phyloP scores from a whole-genome alignment of 805 yeast species.

The Zygosaccharomyces rouxii region DNA sequence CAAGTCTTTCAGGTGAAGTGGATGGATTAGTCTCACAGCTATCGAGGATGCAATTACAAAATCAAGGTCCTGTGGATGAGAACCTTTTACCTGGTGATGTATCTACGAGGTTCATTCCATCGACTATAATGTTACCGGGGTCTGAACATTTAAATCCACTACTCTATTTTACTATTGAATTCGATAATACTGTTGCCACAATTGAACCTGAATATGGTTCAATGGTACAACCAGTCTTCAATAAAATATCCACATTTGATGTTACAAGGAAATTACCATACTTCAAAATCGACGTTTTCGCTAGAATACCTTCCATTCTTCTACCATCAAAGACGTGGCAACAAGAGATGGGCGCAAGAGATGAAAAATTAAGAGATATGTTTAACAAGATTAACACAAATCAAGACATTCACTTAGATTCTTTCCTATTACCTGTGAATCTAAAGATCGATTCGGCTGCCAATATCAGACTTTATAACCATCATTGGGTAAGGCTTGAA shows the following conservation, averaged over 20 bases:
- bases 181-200: conserved; percentile 88
- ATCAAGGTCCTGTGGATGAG: conserved; percentile 36
- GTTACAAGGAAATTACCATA: conserved; percentile 60
- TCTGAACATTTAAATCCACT: conserved; percentile 58
- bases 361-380: conserved; percentile 27
- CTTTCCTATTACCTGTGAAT: conserved; percentile 58
- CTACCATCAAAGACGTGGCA: conserved; percentile 41
- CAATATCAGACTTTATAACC: conserved; percentile 59
- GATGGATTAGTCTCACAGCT: conserved; percentile 28
- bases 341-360: conserved; percentile 26
- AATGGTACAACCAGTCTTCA: conserved; percentile 73
- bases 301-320: conserved; percentile 66
- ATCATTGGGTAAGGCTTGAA: conserved; percentile 47
- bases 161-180: conserved; percentile 82
- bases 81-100: conserved; percentile 32
- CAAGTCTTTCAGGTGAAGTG: conserved; percentile 18
- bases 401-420: conserved; percentile 74
- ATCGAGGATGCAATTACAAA: conserved; percentile 23
- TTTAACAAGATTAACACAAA: conserved; percentile 38
- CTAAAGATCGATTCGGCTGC: conserved; percentile 47
- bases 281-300: conserved; percentile 72
- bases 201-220: conserved; percentile 86
- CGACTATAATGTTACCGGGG: conserved; percentile 52
- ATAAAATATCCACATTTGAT: conserved; percentile 87
- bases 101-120: conserved; percentile 42